Base-by-base conservation (phyloP, 345 rosid species). In the Aethionema arabicum region DNA sequence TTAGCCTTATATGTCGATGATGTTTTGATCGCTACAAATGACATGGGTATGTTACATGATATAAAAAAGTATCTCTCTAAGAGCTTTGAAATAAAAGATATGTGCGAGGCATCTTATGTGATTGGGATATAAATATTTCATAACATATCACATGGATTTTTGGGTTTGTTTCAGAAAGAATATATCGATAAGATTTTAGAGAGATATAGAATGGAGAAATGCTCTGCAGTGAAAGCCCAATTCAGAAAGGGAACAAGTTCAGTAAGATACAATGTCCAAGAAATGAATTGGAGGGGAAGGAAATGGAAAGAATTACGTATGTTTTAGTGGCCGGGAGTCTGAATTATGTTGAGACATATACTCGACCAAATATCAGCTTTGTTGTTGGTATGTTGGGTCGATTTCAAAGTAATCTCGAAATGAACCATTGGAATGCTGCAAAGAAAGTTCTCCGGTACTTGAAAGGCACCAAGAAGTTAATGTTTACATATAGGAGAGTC, bases 101-200 rank as follows among this genome's bases (percentile, higher is more conserved):
- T 44, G 8, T 5, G 8, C 5, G 16, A 10, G 8, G 16, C 6
- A 14, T 44, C 5, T 5, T 44, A 44, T 43, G 48, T 61, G 55
- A 32, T 46, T 0, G n/a, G 42, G 14, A 59, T 59, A 30, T 4
- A 43, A 59, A 59, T 59, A 45, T 59, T 44, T 32, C 14, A 13
- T 4, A 5, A 59, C 45, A 44, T 16, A 31, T 59, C 65, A 44
- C 53, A 12, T 14, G 30, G n/a, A 31, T 1, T 30, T 7, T 32
- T 59, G 7, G 27, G 65, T 11, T 59, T 59, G 14, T 32, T n/a
- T 44, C n/a, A n/a, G n/a, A n/a, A n/a, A n/a, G n/a, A n/a, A n/a
- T n/a, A n/a, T n/a, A n/a, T n/a, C n/a, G n/a, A 0, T 35, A 11
- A 56, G 13, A 56, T 12, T 5, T 36, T n/a, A n/a, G n/a, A n/a